A percentile compares a stretch with the other conserved stretches of the same genome.
phyloP scores from a whole-genome alignment of 139 green algal species.

The Chlamydomonas sp. region DNA sequence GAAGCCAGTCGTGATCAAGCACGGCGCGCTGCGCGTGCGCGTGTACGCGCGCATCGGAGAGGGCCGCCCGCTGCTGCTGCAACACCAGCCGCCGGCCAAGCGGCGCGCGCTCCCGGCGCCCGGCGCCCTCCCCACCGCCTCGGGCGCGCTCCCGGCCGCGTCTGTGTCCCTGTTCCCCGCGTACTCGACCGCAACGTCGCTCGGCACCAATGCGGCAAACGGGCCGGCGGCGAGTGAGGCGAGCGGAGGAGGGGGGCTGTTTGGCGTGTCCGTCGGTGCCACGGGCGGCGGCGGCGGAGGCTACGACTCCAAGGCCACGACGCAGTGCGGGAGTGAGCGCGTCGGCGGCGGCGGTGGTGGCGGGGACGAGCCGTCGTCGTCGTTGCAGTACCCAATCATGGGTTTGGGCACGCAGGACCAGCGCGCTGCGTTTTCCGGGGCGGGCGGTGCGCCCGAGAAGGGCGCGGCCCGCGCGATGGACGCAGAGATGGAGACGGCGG shows the following conservation, averaged over 20 bases:
- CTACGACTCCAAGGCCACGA: neutral
- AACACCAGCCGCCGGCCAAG: neutral
- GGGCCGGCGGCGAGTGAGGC: neutral
- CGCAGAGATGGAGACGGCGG: too few species aligned
- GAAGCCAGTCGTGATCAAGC: conserved; percentile 54
- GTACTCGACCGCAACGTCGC: neutral
- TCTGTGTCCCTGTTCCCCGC: neutral
- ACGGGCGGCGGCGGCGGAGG: too few species aligned
- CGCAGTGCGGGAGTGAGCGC: too few species aligned
- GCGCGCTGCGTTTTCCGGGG: too few species aligned
- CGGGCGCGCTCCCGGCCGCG: neutral
- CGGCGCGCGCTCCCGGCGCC: neutral
- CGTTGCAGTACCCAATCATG: neutral
- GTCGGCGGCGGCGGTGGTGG: neutral
- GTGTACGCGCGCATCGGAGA: conserved; percentile 52
- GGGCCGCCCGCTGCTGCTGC: conserved; percentile 9
- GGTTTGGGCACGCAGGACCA: too few species aligned
- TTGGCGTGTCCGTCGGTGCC: too few species aligned
- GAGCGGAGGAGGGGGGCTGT: neutral
- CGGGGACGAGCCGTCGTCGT: neutral
- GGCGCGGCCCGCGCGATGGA: too few species aligned
- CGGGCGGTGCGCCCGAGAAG: too few species aligned
- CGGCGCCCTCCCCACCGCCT: neutral
- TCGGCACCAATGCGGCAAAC: neutral
- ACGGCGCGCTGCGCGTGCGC: conserved; percentile 53